These are phyloP conservation scores for Cephalotrichum gorgonifer DNA, from an alignment of 2,329 filamentous ascomycete species.

Conservation along the genomic window DNA sequence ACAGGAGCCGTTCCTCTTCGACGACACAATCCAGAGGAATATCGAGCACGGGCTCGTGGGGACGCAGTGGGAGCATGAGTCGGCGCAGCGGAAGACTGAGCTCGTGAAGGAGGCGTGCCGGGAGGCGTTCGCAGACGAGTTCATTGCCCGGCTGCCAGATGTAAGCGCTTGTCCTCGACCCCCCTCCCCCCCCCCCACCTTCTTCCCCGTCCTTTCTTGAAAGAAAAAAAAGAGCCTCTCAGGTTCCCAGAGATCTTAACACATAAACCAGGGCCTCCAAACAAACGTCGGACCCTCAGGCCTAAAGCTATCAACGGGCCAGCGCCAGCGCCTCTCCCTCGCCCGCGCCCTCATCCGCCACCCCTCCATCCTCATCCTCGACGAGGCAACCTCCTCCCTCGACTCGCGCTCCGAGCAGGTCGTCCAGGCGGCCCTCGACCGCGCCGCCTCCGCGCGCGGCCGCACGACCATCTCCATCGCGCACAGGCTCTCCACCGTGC, in stretches of 20 bases:
- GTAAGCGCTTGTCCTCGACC: slow-evolving; percentile 6
- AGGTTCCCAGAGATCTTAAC: too few species aligned
- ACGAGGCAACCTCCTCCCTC: slow-evolving; percentile 54
- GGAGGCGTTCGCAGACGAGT: slow-evolving; percentile 40
- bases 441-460: slow-evolving; percentile 38
- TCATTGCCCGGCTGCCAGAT: slow-evolving; percentile 37
- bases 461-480: slow-evolving; percentile 57
- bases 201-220: not conserved
- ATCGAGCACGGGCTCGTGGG: slow-evolving; percentile 32
- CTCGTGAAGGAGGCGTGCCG: slow-evolving; percentile 35
- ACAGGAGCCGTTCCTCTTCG: slow-evolving; percentile 60
- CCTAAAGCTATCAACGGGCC: slow-evolving; percentile 52
- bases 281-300: slow-evolving; percentile 45
- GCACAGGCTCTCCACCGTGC: slow-evolving; percentile 44
- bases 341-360: slow-evolving; percentile 29
- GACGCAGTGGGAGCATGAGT: slow-evolving; percentile 26
- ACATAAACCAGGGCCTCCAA: not conserved
- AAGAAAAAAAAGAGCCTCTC: too few species aligned
- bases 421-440: slow-evolving; percentile 43
- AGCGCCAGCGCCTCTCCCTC: slow-evolving; percentile 55
- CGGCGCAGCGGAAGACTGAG: slow-evolving; percentile 39
- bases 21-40: slow-evolving; percentile 47
- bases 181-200: not conserved
- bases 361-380: slow-evolving; percentile 47
- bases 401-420: slow-evolving; percentile 30